These are phyloP conservation scores for Fusarium sterilihyphosum DNA, from an alignment of 2,329 filamentous ascomycete genomes.

Conservation along the genomic window DNA sequence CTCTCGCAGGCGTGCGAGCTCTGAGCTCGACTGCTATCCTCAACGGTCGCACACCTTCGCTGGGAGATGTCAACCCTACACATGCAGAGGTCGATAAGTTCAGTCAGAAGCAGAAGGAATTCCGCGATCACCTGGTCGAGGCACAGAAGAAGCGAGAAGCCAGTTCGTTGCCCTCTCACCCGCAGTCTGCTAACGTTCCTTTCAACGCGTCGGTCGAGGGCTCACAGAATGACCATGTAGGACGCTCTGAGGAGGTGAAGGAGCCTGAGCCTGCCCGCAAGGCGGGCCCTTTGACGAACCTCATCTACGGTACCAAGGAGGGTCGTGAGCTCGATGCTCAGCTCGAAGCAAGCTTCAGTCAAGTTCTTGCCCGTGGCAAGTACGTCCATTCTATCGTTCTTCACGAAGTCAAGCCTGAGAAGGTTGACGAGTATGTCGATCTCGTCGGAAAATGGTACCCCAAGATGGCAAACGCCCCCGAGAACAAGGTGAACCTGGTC, in stretches of 20 bases:
- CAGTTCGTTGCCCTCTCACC: conserved; percentile 69
- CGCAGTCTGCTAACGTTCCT: conserved; percentile 55
- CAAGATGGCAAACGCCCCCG: conserved; percentile 80
- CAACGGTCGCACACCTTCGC: conserved; percentile 70
- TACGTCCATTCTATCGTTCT: conserved; percentile 98
- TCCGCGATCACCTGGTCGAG: conserved; percentile 82
- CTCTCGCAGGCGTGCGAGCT: conserved; percentile 62
- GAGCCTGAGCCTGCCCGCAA: conserved; percentile 70
- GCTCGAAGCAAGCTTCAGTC: conserved; percentile 95
- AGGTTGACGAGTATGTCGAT: conserved; percentile 92
- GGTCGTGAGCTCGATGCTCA: conserved; percentile 93
- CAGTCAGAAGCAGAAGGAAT: conserved; percentile 84
- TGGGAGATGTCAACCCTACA: conserved; percentile 79
- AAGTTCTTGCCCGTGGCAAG: conserved; percentile 93
- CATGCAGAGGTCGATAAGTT: conserved; percentile 78
- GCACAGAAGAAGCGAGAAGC: conserved; percentile 85
- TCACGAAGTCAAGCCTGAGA: conserved; percentile 94
- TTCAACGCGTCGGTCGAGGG: conserved; percentile 53
- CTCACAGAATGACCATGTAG: conserved; percentile 51
- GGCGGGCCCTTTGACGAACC: conserved; percentile 78
- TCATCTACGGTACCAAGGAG: conserved; percentile 98
- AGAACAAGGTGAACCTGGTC: conserved; percentile 95
- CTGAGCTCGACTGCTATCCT: conserved; percentile 65
- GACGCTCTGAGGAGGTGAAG: conserved; percentile 63
- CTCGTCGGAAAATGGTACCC: conserved; percentile 94